Evolutionary conservation across 2,329 filamentous ascomycete species (phyloP).

Genomic region (Fusarium sp.): DNA sequence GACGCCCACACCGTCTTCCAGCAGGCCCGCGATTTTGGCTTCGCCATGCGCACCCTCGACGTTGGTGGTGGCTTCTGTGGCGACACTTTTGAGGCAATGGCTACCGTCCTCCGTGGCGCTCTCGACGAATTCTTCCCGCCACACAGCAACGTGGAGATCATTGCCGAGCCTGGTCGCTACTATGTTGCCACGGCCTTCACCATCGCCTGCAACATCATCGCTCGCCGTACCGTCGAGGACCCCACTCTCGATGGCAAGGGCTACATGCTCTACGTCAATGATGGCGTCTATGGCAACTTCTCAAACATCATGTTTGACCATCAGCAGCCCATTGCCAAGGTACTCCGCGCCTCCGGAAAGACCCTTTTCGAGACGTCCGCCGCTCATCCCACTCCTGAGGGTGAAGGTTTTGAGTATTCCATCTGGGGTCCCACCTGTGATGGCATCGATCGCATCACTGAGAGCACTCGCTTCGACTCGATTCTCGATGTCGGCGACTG

Average conservation of each 20-base stretch:
- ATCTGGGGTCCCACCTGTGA: slow-evolving; percentile 99
- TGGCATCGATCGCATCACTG: slow-evolving; percentile 93
- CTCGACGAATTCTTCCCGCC: slow-evolving; percentile 91
- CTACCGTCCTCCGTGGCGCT: slow-evolving; percentile 80
- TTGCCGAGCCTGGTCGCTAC: slow-evolving; percentile 96
- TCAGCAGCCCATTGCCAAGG: slow-evolving; percentile 87
- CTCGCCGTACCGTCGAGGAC: slow-evolving; percentile 87
- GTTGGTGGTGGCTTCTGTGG: slow-evolving; percentile 94
- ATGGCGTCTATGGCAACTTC: slow-evolving; percentile 98
- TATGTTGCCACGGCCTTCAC: slow-evolving; percentile 96
- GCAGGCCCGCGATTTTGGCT: slow-evolving; percentile 82
- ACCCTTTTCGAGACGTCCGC: slow-evolving; percentile 70
- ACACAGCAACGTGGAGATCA: slow-evolving; percentile 78
- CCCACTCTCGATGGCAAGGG: slow-evolving; percentile 74
- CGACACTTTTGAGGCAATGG: slow-evolving; percentile 93
- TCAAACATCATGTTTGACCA: slow-evolving; percentile 99
- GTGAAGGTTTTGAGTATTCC: slow-evolving; percentile 81
- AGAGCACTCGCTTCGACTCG: slow-evolving; percentile 81
- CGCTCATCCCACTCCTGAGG: slow-evolving; percentile 61
- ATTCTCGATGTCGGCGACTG: slow-evolving; percentile 93
- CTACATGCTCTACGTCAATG: slow-evolving; percentile 98
- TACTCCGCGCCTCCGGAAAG: slow-evolving; percentile 74
- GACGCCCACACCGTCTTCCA: slow-evolving; percentile 93
- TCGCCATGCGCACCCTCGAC: slow-evolving; percentile 87
- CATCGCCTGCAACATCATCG: slow-evolving; percentile 94